Base-by-base conservation (phyloP, 441 rosid genomes). In the Pelargonium citronellum region DNA sequence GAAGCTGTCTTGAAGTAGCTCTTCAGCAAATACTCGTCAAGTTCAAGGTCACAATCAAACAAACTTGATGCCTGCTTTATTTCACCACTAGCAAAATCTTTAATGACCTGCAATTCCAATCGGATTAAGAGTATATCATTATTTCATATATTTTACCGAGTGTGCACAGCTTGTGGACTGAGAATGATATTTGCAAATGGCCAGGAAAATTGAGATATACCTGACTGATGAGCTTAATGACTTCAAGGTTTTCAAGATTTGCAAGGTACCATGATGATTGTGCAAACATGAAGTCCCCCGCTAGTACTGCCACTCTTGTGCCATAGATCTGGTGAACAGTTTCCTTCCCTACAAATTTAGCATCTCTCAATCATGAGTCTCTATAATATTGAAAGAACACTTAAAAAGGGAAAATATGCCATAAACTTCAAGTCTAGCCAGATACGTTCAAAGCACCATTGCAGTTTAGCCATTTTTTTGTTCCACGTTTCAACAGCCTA, bases 81-180 rank as follows among this genome's bases (percentile, higher is more conserved):
- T 87, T 94, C 99, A 71, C 95, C 96, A 64, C 97, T 94, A 0
- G 99, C 99, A 68, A 94, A 91, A 79, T 94, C 99, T 83, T 94
- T 91, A 72, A 91, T 94, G 46, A 94, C 97, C 95, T 91, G 87
- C 65, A 66, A 62, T 57, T 64, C 47, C 16, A 22, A 16, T 41
- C 19, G 16, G 30, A 17, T 39, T 9, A 53, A 5, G 22, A 53
- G 58, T 7, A 53, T 53, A 1, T 13, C 55, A 46, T 46, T 46
- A 46, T 49, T 49, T 49, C 15, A 11, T 13, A 2, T 13, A 5
- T 53, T 1, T 3, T 37, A 37, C 41, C 41, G 41, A 37, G 41
- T 7, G 39, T 34, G 41, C 41, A 37, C 41, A 37, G 6, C 41
- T 37, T 37, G 41, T 57, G 63, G 12, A 57, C 22, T 8, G 27